Percentiles rank a stretch among this genome's conserved stretches.
Evolutionary conservation across 352 stramenopile species (phyloP).

Genomic region (Phytophthora vignae): DNA sequence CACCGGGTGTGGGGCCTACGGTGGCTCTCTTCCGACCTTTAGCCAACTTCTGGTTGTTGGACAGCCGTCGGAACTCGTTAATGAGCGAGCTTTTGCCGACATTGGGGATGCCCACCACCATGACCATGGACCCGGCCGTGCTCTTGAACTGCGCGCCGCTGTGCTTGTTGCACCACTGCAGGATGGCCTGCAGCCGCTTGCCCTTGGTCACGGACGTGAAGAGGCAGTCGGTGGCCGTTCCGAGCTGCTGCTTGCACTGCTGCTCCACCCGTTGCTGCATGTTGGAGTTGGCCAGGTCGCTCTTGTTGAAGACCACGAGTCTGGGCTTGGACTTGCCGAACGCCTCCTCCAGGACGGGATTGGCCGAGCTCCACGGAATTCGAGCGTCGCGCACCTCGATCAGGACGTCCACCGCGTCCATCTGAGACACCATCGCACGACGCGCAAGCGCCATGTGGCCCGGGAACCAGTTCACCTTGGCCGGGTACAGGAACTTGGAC

Average conservation of each 20-base stretch:
- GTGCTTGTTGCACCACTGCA: constrained; percentile 82
- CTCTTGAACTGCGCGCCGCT: constrained; percentile 85
- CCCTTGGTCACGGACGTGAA: constrained; percentile 87
- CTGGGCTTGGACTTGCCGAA: constrained; percentile 83
- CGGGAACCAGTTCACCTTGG: constrained; percentile 91
- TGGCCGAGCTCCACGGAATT: constrained; percentile 86
- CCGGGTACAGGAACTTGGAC: constrained; percentile 77
- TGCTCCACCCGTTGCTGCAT: constrained; percentile 80
- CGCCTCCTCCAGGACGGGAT: constrained; percentile 79
- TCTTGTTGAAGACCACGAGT: constrained; percentile 91
- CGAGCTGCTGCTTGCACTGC: constrained; percentile 56
- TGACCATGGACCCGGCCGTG: constrained; percentile 88
- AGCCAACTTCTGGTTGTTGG: constrained; percentile 73
- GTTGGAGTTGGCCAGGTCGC: constrained; percentile 86
- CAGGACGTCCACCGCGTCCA: constrained; percentile 84
- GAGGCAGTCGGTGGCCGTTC: constrained; percentile 55
- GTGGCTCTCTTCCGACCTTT: constrained; percentile 85
- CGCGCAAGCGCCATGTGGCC: constrained; percentile 87
- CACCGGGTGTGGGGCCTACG: constrained; percentile 83
- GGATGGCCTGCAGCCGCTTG: constrained; percentile 75
- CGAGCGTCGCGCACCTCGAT: constrained; percentile 88
- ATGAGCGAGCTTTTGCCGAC: constrained; percentile 93
- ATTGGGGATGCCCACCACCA: constrained; percentile 91
- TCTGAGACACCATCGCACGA: constrained; percentile 82
- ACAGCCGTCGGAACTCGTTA: constrained; percentile 85